Base-by-base conservation (phyloP, 208 protist species). In the Leishmania martiniquensis region DNA sequence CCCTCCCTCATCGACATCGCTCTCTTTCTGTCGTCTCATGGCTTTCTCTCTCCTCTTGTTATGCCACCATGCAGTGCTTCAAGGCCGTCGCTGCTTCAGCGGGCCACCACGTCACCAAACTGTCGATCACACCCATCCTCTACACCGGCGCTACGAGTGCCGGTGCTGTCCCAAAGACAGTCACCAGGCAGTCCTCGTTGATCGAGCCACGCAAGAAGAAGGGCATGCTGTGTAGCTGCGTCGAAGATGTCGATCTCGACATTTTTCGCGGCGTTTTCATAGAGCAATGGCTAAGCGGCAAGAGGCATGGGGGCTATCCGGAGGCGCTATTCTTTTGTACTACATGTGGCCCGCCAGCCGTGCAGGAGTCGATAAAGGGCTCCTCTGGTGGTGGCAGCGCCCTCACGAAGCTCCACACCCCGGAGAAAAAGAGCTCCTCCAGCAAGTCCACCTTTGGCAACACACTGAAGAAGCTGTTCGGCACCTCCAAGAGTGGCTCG, bases 251-350 rank as follows among this genome's bases (percentile, higher is more conserved):
- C 5, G 82, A 88, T 45, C 62, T 88, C 12, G 76, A 85, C 32
- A 76, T 92, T 17, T 92, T 90, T 65, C 59, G 80, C 47, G 88
- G 88, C 20, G 78, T 86, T 32, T 89, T 90, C 68, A 76, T 77
- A 2, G 78, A 86, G 49, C 83, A 90, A 45, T 89, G 85, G 83
- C 82, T 92, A 1, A 81, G 78, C 25, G 85, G 88, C 0, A 60
- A 71, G 63, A 70, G 73, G 44, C 75, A 80, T 37, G 57, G 78
- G 32, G 73, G 45, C 34, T 87, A 70, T 39, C 74, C 86, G 67
- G 85, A 87, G 68, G 71, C 82, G 10, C 76, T 87, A 13, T 90
- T 87, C 77, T 88, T 83, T 71, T 90, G 87, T 66, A 88, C 77
- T 0, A 80, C 77, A 17, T 90, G 87, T 32, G 87, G 87, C 0